phyloP scores from a whole-genome alignment of 1,284 basidiomycete genomes.

The Ceratobasidium sp. region DNA sequence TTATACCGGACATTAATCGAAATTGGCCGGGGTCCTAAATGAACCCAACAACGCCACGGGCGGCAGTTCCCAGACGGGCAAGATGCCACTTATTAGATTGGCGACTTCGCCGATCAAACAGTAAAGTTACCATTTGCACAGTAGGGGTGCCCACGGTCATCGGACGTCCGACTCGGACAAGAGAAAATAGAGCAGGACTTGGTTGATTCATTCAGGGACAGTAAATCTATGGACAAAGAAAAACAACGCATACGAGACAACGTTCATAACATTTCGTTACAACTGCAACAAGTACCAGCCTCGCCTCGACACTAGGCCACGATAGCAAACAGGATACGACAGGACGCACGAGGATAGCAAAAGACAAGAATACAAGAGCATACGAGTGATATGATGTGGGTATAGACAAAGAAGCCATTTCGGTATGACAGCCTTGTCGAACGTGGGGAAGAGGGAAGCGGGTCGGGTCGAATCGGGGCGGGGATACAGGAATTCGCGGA shows the following conservation, averaged over 20 bases:
- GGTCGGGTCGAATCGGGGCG: neutral
- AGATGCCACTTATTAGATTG: neutral
- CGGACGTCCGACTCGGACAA: too few relatives aligned
- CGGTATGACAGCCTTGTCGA: conserved; percentile 5
- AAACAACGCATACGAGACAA: neutral
- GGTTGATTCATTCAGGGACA: neutral
- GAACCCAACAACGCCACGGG: neutral
- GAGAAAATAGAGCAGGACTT: neutral
- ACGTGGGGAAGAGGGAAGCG: neutral
- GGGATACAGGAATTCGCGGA: neutral
- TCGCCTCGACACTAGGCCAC: neutral
- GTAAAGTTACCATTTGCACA: neutral
- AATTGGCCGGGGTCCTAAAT: neutral
- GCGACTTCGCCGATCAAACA: neutral
- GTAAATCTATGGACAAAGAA: neutral
- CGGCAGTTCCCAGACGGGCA: neutral
- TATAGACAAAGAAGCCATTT: neutral
- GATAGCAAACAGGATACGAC: neutral
- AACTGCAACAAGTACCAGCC: neutral
- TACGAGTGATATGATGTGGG: neutral
- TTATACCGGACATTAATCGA: too few relatives aligned
- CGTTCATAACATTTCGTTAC: neutral
- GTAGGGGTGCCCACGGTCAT: neutral
- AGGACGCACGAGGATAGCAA: neutral
- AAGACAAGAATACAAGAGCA: neutral